Evolutionary conservation across 768 basidiomycete genomes (phyloP).

Genomic region (Paxillus involutus): DNA sequence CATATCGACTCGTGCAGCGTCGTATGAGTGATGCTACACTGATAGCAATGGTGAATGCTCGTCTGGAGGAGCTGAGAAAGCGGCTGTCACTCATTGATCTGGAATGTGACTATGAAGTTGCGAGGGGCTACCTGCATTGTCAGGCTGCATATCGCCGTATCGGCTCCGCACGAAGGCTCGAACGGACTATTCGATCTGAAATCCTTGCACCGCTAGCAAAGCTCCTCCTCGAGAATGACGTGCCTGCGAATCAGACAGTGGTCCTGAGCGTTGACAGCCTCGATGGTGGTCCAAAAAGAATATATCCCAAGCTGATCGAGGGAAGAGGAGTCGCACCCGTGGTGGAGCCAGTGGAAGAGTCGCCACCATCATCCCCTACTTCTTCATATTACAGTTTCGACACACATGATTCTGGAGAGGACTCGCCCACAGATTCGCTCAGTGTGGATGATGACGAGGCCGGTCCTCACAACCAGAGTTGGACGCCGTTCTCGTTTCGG

Average conservation of each 20-base stretch:
- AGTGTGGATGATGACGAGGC: neutral
- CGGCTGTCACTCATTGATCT: neutral
- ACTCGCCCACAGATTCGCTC: conserved; percentile 1
- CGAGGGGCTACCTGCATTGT: neutral
- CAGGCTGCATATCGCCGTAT: neutral
- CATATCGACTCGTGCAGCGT: neutral
- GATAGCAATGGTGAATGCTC: neutral
- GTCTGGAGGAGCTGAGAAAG: conserved; percentile 4
- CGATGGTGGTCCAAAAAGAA: neutral
- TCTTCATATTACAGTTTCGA: neutral
- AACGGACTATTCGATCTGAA: conserved; percentile 2
- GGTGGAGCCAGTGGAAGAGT: neutral
- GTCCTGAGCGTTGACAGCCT: neutral
- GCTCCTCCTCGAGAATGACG: conserved; percentile 1
- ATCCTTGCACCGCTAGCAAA: conserved; percentile 1
- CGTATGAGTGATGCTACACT: neutral
- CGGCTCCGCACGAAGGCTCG: conserved; percentile 2
- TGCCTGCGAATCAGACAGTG: neutral
- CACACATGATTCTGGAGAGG: neutral
- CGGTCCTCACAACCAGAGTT: neutral
- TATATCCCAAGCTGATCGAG: neutral
- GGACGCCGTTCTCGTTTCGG: neutral
- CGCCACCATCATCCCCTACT: neutral
- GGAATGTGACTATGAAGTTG: neutral
- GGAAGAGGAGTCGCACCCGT: neutral